A percentile compares a stretch with the other conserved stretches of the same genome.
phyloP scores from a whole-genome alignment of 306 rosid genomes.

The Prunus dulcis region DNA sequence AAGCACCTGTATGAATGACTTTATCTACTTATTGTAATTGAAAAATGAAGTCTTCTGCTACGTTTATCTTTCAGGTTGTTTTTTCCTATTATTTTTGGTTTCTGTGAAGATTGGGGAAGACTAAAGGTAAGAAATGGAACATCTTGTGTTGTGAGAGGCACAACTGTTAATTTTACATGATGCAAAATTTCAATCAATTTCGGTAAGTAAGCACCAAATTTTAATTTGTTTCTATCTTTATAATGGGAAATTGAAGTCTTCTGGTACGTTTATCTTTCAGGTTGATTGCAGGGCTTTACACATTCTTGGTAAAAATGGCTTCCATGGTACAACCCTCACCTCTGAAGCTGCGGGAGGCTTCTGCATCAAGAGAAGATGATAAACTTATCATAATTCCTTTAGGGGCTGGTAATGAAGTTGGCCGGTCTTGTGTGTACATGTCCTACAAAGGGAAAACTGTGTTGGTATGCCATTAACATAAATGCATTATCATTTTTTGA shows the following conservation, averaged over 20 bases:
- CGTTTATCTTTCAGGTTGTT: background rate
- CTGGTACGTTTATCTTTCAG: background rate
- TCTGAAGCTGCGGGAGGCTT: slow-evolving; percentile 51
- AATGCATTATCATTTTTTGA: background rate
- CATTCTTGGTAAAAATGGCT: slow-evolving; percentile 30
- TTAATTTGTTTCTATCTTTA: too few species aligned
- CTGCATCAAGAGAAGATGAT: slow-evolving; percentile 64
- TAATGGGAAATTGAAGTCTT: background rate
- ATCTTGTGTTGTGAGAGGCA: background rate
- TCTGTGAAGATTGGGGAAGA: background rate
- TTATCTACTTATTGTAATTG: background rate
- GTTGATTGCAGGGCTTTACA: background rate
- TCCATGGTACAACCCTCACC: slow-evolving; percentile 43
- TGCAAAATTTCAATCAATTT: background rate
- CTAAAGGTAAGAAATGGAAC: background rate
- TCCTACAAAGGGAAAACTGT: slow-evolving; percentile 66
- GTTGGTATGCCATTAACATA: slow-evolving; percentile 29
- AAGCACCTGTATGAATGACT: background rate
- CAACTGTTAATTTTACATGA: too few species aligned
- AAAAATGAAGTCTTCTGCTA: background rate
- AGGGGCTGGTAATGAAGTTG: slow-evolving; percentile 95
- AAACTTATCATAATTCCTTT: slow-evolving; percentile 66
- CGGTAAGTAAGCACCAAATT: too few species aligned
- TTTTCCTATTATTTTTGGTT: too few species aligned
- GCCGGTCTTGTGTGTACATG: slow-evolving; percentile 91